Evolutionary conservation across 352 stramenopile genomes (phyloP).

Genomic region (Globisporangium lucens): DNA sequence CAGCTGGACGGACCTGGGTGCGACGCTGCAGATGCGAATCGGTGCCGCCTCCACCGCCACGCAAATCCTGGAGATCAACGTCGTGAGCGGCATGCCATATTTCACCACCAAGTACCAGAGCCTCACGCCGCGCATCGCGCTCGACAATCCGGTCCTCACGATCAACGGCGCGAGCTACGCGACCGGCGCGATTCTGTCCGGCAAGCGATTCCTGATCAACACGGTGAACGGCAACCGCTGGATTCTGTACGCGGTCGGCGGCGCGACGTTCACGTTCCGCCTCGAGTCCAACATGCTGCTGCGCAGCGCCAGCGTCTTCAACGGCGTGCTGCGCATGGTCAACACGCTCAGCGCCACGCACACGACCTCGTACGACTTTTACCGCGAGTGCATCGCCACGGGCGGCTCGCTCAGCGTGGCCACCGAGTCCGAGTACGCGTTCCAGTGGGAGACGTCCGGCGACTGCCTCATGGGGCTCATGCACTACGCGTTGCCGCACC

Average conservation of each 20-base stretch:
- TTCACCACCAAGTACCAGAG: constrained; percentile 52
- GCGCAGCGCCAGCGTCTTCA: constrained; percentile 29
- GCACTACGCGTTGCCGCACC: constrained; percentile 62
- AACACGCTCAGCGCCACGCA: constrained; percentile 35
- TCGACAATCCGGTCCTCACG: constrained; percentile 48
- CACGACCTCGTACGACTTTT: constrained; percentile 51
- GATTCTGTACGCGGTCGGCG: constrained; percentile 47
- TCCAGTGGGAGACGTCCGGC: constrained; percentile 57
- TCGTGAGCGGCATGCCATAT: constrained; percentile 76
- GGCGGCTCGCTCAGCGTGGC: constrained; percentile 40
- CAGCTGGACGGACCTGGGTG: constrained; percentile 66
- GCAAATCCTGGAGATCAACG: constrained; percentile 34
- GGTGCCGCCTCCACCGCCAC: constrained; percentile 13
- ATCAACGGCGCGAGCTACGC: constrained; percentile 42
- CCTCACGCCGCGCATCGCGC: constrained; percentile 47
- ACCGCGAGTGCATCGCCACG: constrained; percentile 63
- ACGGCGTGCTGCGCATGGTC: constrained; percentile 42
- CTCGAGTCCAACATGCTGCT: constrained; percentile 50
- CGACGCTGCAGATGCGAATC: constrained; percentile 42
- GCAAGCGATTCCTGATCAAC: constrained; percentile 45
- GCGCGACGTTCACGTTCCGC: constrained; percentile 28
- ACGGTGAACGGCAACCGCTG: constrained; percentile 55
- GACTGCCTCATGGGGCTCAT: constrained; percentile 54
- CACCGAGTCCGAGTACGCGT: constrained; percentile 46
- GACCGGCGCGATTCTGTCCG: constrained; percentile 27